phyloP scores from a whole-genome alignment of 2,329 filamentous ascomycete species.

The Clarireedia paspali region DNA sequence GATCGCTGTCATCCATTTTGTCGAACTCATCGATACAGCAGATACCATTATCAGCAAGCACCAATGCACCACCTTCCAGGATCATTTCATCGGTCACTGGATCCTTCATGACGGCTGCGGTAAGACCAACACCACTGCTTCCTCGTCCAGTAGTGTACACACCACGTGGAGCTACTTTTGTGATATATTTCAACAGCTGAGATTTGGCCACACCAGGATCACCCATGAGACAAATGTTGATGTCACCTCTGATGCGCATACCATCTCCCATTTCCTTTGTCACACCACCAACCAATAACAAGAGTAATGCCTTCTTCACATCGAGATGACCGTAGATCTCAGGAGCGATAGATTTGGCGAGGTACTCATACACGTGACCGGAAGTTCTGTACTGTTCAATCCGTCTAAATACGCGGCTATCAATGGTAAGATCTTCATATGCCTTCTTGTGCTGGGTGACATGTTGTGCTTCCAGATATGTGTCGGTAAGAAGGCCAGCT shows the following conservation, averaged over 20 bases:
- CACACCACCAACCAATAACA: constrained; percentile 91
- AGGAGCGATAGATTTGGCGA: constrained; percentile 91
- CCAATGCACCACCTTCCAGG: constrained; percentile 70
- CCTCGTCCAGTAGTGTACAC: constrained; percentile 79
- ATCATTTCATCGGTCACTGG: constrained; percentile 74
- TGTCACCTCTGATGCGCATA: constrained; percentile 97
- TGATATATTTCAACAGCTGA: constrained; percentile 95
- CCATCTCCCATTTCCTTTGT: constrained; percentile 96
- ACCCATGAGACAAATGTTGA: constrained; percentile 98
- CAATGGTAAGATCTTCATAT: constrained; percentile 85
- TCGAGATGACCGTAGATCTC: constrained; percentile 96
- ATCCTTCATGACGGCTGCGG: constrained; percentile 73
- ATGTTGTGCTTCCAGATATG: constrained; percentile 90
- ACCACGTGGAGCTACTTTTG: constrained; percentile 87
- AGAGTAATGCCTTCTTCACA: constrained; percentile 94
- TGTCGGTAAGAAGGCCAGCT: constrained; percentile 92
- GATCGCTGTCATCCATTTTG: constrained; percentile 74
- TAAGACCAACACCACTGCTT: constrained; percentile 74
- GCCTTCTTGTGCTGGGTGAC: constrained; percentile 97
- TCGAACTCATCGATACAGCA: constrained; percentile 84
- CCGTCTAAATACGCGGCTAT: constrained; percentile 68
- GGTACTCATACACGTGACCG: constrained; percentile 90
- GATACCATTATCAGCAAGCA: constrained; percentile 73
- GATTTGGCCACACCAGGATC: constrained; percentile 99
- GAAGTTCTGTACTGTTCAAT: constrained; percentile 81